These are phyloP conservation scores for Lasiosphaeriaceae sp. DNA, from an alignment of 495 filamentous ascomycete genomes.

Conservation along the genomic window DNA sequence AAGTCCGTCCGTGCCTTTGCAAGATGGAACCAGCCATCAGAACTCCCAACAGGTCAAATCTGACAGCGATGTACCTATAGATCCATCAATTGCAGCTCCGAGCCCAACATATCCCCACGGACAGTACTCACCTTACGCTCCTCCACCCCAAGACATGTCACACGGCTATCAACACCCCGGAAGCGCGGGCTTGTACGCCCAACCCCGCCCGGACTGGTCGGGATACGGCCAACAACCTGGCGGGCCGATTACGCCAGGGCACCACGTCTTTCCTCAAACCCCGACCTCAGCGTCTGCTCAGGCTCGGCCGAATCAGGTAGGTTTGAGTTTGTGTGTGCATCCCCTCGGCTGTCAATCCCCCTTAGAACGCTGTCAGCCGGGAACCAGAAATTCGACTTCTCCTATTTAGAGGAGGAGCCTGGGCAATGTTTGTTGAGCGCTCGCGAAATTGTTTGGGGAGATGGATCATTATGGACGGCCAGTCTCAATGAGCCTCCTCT, in stretches of 20 bases:
- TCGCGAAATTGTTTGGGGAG: not conserved
- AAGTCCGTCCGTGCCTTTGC: slow-evolving; percentile 88
- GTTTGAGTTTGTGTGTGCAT: slow-evolving; percentile 30
- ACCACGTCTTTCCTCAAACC: slow-evolving; percentile 50
- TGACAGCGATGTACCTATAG: slow-evolving; percentile 97
- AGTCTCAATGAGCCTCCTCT: no score
- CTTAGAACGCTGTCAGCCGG: no score
- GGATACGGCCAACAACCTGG: slow-evolving; percentile 66
- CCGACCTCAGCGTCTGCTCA: slow-evolving; percentile 51
- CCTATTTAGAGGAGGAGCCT: no score
- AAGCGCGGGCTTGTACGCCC: slow-evolving; percentile 56
- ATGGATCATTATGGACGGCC: not conserved
- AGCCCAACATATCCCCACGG: slow-evolving; percentile 79
- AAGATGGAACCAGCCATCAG: slow-evolving; percentile 69
- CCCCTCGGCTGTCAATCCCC: not conserved
- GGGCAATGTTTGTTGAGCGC: not conserved
- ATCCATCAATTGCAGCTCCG: slow-evolving; percentile 91
- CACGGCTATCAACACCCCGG: slow-evolving; percentile 58
- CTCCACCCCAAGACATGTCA: slow-evolving; percentile 78
- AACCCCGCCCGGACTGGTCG: slow-evolving; percentile 75
- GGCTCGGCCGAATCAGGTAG: slow-evolving; percentile 69
- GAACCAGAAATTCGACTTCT: no score
- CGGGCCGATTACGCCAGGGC: slow-evolving; percentile 47
- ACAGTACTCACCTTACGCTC: slow-evolving; percentile 75
- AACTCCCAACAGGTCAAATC: slow-evolving; percentile 71